Conservation (phyloP, 805 yeast species). For the Wickerhamiella lipophila region DNA sequence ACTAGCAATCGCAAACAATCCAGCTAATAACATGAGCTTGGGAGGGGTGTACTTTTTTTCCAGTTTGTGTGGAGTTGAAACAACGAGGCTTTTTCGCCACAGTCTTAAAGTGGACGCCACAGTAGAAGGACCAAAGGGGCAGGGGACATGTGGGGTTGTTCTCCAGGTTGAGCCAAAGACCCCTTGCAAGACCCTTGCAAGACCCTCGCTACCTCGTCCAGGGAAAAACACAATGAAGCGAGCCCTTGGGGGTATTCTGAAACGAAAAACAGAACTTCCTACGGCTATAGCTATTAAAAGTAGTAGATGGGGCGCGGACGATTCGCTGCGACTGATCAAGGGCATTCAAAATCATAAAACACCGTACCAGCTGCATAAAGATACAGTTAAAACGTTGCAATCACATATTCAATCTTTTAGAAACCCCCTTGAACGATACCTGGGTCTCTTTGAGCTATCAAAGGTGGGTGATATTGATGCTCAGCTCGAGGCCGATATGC, state of each 20-base stretch:
- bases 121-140: too few relatives aligned
- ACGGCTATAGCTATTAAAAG: slow-evolving; percentile 13
- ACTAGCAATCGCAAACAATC: not conserved
- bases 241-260: not conserved
- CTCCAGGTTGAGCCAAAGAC: too few relatives aligned
- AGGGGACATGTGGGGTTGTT: too few relatives aligned
- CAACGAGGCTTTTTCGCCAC: not conserved
- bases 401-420: slow-evolving; percentile 6
- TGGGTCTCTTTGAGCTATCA: slow-evolving; percentile 6
- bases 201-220: too few relatives aligned
- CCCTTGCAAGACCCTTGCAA: too few relatives aligned
- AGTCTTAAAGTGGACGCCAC: not conserved
- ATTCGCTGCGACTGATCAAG: slow-evolving; percentile 12
- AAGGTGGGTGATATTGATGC: slow-evolving; percentile 3
- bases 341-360: not conserved
- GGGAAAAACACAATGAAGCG: not conserved
- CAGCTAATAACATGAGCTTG: not conserved
- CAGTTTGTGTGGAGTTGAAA: too few relatives aligned
- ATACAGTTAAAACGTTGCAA: slow-evolving; percentile 9
- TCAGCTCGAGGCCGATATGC: not conserved
- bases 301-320: slow-evolving; percentile 8
- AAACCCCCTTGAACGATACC: slow-evolving; percentile 13
- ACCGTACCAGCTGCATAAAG: slow-evolving; percentile 5
- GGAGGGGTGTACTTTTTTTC: not conserved
- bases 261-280: slow-evolving; percentile 2